Evolutionary conservation across 169 alveolate genomes (phyloP), one percentile per base, ranked within the genome.

Genomic region (Perkinsus marinus): DNA sequence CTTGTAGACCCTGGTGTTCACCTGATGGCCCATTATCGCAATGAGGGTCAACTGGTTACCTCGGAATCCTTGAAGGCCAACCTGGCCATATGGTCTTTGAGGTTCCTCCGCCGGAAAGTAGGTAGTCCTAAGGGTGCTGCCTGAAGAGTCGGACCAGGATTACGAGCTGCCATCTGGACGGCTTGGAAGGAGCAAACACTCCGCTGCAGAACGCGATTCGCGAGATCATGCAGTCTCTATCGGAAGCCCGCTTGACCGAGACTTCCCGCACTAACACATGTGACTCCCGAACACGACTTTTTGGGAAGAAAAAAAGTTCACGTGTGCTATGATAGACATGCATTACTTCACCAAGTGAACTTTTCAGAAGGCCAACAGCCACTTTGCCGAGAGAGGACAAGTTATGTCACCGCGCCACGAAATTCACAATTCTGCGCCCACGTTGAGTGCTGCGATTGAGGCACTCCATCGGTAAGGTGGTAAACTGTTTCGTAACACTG

Each of bases 101-200:
- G 95, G 43, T 94, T 95, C 95, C 94, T 94, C 92, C 95, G 94
- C 38, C 95, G 94, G 92, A 94, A 95, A 89, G 96, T 92, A 16
- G 97, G 97, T 68, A 95, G 95, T 7, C 96, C 97, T 39, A 95
- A 91, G 9, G 97, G 97, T 19, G 95, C 96, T 89, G 94, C 96
- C 90, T 94, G 92, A 91, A 95, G 93, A 38, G 94, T 93, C 0
- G 97, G 97, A 30, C 97, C 97, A 10, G 97, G 97, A 92, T 95
- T 93, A 89, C 97, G 90, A 46, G 97, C 97, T 39, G 97, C 97
- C 97, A 95, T 95, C 90, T 91, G 22, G 39, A 36, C 92, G 39
- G 79, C n/a, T n/a, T n/a, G n/a, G n/a, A n/a, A n/a, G n/a, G 46
- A 3, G 46, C 46, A 41, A 3, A 41, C 10, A 41, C 46, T 41